Evolutionary conservation across 2,329 filamentous ascomycete genomes (phyloP), one percentile per base, ranked within the genome.

Genomic region (Paradendryphiella salina): DNA sequence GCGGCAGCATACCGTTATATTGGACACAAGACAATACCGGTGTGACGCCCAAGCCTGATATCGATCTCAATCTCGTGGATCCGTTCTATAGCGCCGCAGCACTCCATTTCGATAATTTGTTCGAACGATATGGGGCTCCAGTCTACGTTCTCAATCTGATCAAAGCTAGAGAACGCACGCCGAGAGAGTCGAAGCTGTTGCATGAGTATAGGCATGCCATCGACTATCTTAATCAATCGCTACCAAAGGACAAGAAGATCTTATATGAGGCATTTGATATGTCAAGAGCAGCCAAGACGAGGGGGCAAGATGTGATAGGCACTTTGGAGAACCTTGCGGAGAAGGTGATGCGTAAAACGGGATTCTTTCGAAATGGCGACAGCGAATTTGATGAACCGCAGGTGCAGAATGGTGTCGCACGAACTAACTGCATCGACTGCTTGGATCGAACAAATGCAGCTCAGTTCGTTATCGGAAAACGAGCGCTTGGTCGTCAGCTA

Each of bases 351-450:
- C 83, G 82, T 1, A 86, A 85, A 18, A 99, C 93, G 0, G 90
- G 92, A 0, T 96, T 99, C 75, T 99, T 99, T 72, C 91, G 91
- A 52, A 97, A 97, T 61, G 94, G 92, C 5, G 87, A 92, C 56
- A 82, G 85, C 28, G 80, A 80, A 2, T 84, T 84, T 32, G 82
- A 82, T 15, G 79, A 83, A 3, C 79, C 88, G 3, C 82, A 80
- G 26, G 84, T 94, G 1, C 94, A 99, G 70, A 96, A 96, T 59
- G 94, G 94, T 8, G 84, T 99, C 33, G 93, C 90, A 8, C 84
- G 94, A 50, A 99, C 94, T 1, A 99, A 99, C 68, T 99, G 94
- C 71, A 97, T 99, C 63, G 94, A 99, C 73, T 99, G 94, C 66
- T 81, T 99, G 1, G 94, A 99, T 73, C 87, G 94, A 17, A 99